Conservation (phyloP, 495 filamentous ascomycete species). For the Aspergillus conjunctus region DNA sequence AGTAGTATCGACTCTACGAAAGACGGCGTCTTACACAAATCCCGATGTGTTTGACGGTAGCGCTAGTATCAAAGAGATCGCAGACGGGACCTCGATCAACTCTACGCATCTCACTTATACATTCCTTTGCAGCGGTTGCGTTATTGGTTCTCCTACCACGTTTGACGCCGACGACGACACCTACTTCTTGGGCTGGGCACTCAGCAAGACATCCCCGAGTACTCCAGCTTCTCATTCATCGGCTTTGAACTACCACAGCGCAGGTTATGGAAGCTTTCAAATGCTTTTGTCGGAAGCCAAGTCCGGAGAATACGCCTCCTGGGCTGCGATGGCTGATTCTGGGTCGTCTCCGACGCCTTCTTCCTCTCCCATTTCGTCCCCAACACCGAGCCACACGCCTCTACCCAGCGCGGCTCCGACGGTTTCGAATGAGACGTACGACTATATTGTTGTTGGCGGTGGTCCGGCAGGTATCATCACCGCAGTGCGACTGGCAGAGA, state of each 20-base stretch:
- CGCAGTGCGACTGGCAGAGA: conserved; percentile 65
- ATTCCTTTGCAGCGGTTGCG: conserved; percentile 40
- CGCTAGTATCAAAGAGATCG: conserved; percentile 32
- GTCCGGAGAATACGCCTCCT: conserved; percentile 32
- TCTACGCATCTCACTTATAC: conserved; percentile 41
- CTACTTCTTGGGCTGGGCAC: conserved; percentile 34
- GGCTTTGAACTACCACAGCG: conserved; percentile 33
- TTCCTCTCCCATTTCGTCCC: conserved; percentile 11
- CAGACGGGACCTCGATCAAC: conserved; percentile 38
- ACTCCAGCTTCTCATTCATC: conserved; percentile 21
- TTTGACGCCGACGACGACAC: conserved; percentile 21
- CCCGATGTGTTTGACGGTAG: conserved; percentile 22
- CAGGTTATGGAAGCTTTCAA: conserved; percentile 37
- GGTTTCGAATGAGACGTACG: conserved; percentile 23
- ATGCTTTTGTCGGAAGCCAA: conserved; percentile 31
- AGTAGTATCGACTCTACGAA: conserved; percentile 36
- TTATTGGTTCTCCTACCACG: conserved; percentile 25
- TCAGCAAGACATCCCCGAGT: conserved; percentile 25
- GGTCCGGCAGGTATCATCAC: conserved; percentile 36
- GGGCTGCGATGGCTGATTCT: conserved; percentile 28
- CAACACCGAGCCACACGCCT: conserved; percentile 7
- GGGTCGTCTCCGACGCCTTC: conserved; percentile 2
- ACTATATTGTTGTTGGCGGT: conserved; percentile 30
- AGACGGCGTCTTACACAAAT: conserved; percentile 32
- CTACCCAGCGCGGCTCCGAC: conserved; percentile 17